Conservation (phyloP, 192 early-diverging fungal species). For the Dissophora ornata region DNA sequence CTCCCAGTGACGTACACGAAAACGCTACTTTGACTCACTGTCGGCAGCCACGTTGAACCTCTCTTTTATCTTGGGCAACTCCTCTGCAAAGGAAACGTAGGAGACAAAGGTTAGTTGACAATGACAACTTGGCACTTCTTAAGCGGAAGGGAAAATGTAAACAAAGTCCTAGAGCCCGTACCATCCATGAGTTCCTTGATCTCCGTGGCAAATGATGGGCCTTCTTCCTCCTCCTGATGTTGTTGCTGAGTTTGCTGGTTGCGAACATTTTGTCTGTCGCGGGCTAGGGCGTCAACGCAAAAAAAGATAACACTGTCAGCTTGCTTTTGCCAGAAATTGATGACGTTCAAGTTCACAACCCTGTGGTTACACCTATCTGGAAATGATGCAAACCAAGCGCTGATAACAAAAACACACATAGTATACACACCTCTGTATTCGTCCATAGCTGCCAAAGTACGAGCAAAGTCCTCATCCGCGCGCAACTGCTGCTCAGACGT, state of each 20-base stretch:
- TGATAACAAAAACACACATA: slow-evolving; percentile 5
- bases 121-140: no score
- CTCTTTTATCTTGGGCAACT: slow-evolving; percentile 69
- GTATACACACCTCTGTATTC: slow-evolving; percentile 44
- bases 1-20: no score
- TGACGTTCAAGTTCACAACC: not conserved
- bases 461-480: slow-evolving; percentile 67
- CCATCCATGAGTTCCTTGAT: slow-evolving; percentile 56
- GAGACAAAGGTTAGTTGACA: slow-evolving; percentile 1
- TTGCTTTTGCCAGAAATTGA: not conserved
- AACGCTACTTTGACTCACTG: no score
- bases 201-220: slow-evolving; percentile 39
- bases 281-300: slow-evolving; percentile 17
- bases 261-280: slow-evolving; percentile 29
- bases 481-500: slow-evolving; percentile 62
- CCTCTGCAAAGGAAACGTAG: slow-evolving; percentile 54
- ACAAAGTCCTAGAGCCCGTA: slow-evolving; percentile 3
- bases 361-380: slow-evolving; percentile 6
- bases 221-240: slow-evolving; percentile 51
- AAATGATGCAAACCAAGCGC: slow-evolving; percentile 11
- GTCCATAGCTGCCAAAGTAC: slow-evolving; percentile 60
- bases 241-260: slow-evolving; percentile 53
- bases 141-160: not conserved
- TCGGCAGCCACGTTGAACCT: slow-evolving; percentile 64
- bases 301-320: slow-evolving; percentile 8